Evolutionary conservation across 345 rosid genomes (phyloP).

Genomic region (Citrus cavaleriei): DNA sequence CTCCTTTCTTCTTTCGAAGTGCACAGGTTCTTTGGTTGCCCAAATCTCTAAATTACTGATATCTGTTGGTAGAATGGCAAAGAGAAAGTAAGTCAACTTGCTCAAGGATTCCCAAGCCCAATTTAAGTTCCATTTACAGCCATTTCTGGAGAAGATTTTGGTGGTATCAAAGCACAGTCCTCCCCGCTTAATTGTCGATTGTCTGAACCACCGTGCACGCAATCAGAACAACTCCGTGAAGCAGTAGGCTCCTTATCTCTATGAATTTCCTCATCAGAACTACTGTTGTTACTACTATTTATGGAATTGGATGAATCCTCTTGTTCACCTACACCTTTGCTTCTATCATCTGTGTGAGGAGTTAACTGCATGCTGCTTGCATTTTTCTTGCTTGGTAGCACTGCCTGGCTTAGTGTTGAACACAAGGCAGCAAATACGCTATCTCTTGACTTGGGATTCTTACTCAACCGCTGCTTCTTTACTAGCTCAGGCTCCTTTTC

Average conservation of each 20-base stretch:
- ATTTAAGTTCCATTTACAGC: constrained; percentile 84
- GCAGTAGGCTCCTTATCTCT: constrained; percentile 46
- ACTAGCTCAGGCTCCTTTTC: constrained; percentile 59
- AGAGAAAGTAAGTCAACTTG: constrained; percentile 13
- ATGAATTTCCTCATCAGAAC: constrained; percentile 48
- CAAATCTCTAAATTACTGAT: constrained; percentile 10
- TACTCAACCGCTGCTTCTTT: constrained; percentile 63
- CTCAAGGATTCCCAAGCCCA: constrained; percentile 4
- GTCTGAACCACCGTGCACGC: constrained; percentile 43
- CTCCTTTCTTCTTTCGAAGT: constrained; percentile 2
- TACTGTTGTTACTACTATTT: constrained; percentile 27
- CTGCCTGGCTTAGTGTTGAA: constrained; percentile 83
- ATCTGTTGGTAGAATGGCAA: constrained; percentile 15
- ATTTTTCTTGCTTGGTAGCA: constrained; percentile 62
- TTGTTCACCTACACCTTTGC: constrained; percentile 32
- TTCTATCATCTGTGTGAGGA: constrained; percentile 28
- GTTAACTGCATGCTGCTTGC: constrained; percentile 26
- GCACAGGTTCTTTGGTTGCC: constrained; percentile 8
- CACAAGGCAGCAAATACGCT: constrained; percentile 75
- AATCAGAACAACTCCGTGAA: constrained; percentile 51
- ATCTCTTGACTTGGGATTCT: constrained; percentile 54
- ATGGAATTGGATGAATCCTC: constrained; percentile 36
- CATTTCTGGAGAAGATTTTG: constrained; percentile 85
- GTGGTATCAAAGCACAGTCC: constrained; percentile 56
- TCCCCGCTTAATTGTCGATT: constrained; percentile 59